Base-by-base conservation (phyloP, 495 filamentous ascomycete species). In the Cladorrhinum samala region DNA sequence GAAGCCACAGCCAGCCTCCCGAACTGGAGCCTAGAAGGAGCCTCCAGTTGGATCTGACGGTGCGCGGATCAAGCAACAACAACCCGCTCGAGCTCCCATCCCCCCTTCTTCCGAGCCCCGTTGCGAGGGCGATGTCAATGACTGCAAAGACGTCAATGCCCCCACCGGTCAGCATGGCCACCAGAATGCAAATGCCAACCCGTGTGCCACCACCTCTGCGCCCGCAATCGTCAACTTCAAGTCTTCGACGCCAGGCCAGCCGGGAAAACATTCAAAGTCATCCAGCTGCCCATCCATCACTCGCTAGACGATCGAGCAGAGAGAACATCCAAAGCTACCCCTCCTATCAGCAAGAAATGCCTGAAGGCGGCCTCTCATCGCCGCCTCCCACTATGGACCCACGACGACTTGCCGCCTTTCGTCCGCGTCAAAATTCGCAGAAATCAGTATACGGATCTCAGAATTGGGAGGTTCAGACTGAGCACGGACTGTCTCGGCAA, bases 151-250 rank as follows among this genome's bases (percentile, higher is more conserved):
- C 52, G 1, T 57, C 43, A 16, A 53, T 42, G 9, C 56, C 66
- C 9, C 67, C 69, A 2, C 67, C 71, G 1, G 59, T 69, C 9
- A 70, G 59, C 59, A 63, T 72, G 63, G 51, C 51, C 18, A 70
- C 58, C 39, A 64, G 65, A 43, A 60, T 63, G 36, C 65, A 66
- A 2, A 46, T 50, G 46, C 64, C 68, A 6, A 61, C 74, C n/a
- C 61, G 73, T 21, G 63, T 75, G 4, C 71, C 72, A 16, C 62
- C 66, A 21, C 68, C 72, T 6, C 51, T 69, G 21, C 70, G 72
- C 19, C 52, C 72, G 9, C 66, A 63, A 21, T 72, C 72, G 17
- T 72, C 68, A 8, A 52, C 66, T 46, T 36, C 65, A 50, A 46
- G 67, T 53, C 53, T 66, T 20, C 54, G 51, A 33, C 68, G 59